Conservation (phyloP, 768 basidiomycete genomes). For the Saitozyma sp. region DNA sequence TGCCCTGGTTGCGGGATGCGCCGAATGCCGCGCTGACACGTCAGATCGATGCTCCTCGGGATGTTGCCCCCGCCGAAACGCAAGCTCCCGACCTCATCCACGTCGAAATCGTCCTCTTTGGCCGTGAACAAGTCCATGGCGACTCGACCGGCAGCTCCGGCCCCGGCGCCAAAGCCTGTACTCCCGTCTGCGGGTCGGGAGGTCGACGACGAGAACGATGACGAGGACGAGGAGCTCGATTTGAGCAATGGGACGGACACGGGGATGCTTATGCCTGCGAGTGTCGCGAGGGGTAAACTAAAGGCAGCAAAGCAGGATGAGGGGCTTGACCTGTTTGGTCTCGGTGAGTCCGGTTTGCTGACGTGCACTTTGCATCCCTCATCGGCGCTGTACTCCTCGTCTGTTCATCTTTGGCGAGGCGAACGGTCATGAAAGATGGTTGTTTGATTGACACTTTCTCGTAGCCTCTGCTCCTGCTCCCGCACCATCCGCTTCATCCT, state of each 20-base stretch:
- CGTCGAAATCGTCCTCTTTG: conserved; percentile 19
- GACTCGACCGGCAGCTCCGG: background rate
- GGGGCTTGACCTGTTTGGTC: conserved; percentile 45
- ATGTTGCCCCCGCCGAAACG: conserved; percentile 51
- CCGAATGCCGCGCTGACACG: conserved; percentile 1
- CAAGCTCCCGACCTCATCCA: conserved; percentile 26
- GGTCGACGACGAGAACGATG: conserved; percentile 1
- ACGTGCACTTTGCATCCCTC: background rate
- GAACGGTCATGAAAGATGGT: background rate
- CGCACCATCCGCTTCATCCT: conserved; percentile 8
- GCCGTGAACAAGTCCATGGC: conserved; percentile 38
- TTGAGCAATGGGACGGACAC: conserved; percentile 9
- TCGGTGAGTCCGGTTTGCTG: conserved; percentile 28
- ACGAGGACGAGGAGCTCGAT: conserved; percentile 20
- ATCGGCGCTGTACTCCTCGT: too few relatives aligned
- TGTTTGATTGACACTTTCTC: background rate
- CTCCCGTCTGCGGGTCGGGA: too few relatives aligned
- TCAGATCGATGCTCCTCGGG: conserved; percentile 40
- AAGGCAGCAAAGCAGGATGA: conserved; percentile 24
- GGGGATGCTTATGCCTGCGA: conserved; percentile 31
- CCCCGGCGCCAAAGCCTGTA: background rate
- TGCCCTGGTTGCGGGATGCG: background rate
- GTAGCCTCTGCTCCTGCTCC: background rate
- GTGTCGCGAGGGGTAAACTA: conserved; percentile 16
- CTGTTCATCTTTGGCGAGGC: too few relatives aligned